These are phyloP conservation scores for Lagenidium sp. DNA, from an alignment of 352 stramenopile genomes.

Conservation along the genomic window DNA sequence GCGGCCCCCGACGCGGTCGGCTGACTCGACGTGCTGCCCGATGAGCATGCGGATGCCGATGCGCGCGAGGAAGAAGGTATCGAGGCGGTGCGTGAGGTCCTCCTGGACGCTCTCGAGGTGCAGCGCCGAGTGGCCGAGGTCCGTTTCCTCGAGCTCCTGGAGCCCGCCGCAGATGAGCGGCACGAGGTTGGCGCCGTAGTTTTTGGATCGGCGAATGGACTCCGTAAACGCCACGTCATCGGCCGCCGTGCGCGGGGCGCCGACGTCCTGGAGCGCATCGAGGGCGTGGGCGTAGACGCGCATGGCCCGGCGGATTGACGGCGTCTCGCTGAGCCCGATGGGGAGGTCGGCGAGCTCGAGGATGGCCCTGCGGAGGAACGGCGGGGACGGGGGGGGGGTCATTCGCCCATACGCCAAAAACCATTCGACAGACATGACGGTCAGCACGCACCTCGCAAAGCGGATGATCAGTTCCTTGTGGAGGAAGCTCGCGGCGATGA, in stretches of 20 bases:
- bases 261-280: constrained; percentile 27
- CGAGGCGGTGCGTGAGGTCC: constrained; percentile 78
- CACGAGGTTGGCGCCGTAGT: constrained; percentile 59
- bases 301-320: constrained; percentile 50
- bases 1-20: constrained; percentile 44
- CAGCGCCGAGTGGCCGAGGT: constrained; percentile 51
- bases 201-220: constrained; percentile 38
- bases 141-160: constrained; percentile 52
- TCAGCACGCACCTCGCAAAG: constrained; percentile 37
- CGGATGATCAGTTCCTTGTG: constrained; percentile 74
- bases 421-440: constrained; percentile 1
- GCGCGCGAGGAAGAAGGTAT: constrained; percentile 97
- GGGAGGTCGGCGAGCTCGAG: constrained; percentile 69
- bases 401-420: neutral
- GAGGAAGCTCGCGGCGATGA: constrained; percentile 60
- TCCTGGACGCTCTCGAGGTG: constrained; percentile 56
- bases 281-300: constrained; percentile 55
- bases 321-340: constrained; percentile 49
- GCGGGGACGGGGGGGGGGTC: too few relatives aligned
- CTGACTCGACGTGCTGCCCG: constrained; percentile 80
- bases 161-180: constrained; percentile 70
- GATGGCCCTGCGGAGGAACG: constrained; percentile 26
- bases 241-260: constrained; percentile 24
- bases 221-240: constrained; percentile 65
- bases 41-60: constrained; percentile 99